A percentile compares a stretch with the other conserved stretches of the same genome.
Evolutionary conservation across 1,139 yeast species (phyloP).

Genomic region (Petasospora rhodanensis): DNA sequence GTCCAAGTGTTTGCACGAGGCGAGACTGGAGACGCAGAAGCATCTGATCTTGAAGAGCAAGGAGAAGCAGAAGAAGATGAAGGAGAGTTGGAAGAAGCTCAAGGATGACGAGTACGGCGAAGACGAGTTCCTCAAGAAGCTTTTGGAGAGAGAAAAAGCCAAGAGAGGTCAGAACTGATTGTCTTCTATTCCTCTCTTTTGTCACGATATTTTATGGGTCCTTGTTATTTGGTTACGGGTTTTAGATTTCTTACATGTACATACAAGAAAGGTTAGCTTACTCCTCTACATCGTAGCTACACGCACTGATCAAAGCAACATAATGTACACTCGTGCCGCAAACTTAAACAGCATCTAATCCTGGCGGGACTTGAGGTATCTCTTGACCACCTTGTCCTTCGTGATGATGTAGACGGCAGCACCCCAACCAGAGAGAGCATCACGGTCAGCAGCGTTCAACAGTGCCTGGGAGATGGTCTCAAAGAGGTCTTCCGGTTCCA

Average conservation of each 20-base stretch:
- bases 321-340: not conserved
- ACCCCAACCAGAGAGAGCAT: constrained; percentile 98
- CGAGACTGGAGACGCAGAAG: constrained; percentile 65
- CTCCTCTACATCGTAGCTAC: too few relatives aligned
- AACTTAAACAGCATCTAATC: constrained; percentile 42
- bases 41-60: constrained; percentile 55
- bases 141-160: constrained; percentile 41
- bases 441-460: constrained; percentile 94
- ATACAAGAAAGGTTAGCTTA: constrained; percentile 5
- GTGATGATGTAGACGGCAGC: constrained; percentile 91
- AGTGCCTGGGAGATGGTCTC: constrained; percentile 95
- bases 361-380: constrained; percentile 90
- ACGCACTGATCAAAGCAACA: too few relatives aligned
- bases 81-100: constrained; percentile 51
- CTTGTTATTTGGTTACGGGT: not conserved
- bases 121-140: constrained; percentile 63
- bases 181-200: too few relatives aligned
- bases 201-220: too few relatives aligned
- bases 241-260: constrained; percentile 6
- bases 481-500: constrained; percentile 92
- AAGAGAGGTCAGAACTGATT: constrained; percentile 21
- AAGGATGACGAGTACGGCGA: constrained; percentile 83
- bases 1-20: constrained; percentile 71
- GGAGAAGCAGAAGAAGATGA: constrained; percentile 51
- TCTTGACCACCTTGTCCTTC: constrained; percentile 84